These are phyloP conservation scores for Kewa caespitosa DNA, from an alignment of 179 eudicot species.

Conservation along the genomic window DNA sequence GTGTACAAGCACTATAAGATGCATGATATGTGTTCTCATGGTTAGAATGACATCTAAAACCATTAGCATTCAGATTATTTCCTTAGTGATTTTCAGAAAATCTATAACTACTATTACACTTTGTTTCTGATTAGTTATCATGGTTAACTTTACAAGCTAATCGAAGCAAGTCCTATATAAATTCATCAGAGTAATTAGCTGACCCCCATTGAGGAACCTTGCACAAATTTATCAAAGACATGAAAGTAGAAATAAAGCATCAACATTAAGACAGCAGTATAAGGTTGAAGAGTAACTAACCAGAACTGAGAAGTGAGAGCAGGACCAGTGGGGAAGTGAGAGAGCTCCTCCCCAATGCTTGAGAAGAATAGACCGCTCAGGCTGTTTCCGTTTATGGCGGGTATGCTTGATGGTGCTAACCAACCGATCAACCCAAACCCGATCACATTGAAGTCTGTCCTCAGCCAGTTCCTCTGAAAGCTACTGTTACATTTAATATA, in stretches of 20 bases:
- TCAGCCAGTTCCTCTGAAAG: slow-evolving; percentile 85
- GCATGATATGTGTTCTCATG: too few species aligned
- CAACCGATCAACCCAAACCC: slow-evolving; percentile 96
- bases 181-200: too few species aligned
- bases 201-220: not conserved
- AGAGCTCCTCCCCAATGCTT: slow-evolving; percentile 86
- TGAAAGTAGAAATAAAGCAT: too few species aligned
- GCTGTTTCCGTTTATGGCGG: slow-evolving; percentile 79
- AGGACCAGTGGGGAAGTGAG: slow-evolving; percentile 87
- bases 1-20: too few species aligned
- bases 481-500: slow-evolving; percentile 22
- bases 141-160: too few species aligned
- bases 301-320: slow-evolving; percentile 80
- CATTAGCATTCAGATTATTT: too few species aligned
- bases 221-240: not conserved
- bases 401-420: slow-evolving; percentile 92
- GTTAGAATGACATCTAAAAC: too few species aligned
- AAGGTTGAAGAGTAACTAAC: slow-evolving; percentile 30
- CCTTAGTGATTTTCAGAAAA: too few species aligned
- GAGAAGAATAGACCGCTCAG: slow-evolving; percentile 75
- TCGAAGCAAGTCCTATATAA: too few species aligned
- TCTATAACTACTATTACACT: too few species aligned
- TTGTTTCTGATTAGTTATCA: too few species aligned
- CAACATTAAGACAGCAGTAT: too few species aligned
- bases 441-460: slow-evolving; percentile 83